phyloP scores from a whole-genome alignment of 148 eudicot genomes.

The Spergularia bocconei region DNA sequence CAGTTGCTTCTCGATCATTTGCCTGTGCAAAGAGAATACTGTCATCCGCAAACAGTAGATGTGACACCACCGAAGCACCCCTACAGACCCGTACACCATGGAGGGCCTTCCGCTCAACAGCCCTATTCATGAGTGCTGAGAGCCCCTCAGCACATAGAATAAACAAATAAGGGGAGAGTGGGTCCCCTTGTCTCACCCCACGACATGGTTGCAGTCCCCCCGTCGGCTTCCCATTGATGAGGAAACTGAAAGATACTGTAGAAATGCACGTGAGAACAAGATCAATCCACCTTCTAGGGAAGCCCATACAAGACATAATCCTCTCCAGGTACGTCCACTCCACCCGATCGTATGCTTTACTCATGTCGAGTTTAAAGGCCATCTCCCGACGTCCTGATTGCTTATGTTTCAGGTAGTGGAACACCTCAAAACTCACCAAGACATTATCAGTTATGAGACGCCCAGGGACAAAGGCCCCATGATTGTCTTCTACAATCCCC shows the following conservation, averaged over 20 bases:
- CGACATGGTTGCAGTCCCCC: background rate
- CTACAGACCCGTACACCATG: background rate
- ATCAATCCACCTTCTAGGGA: too few relatives aligned
- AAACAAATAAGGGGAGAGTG: background rate
- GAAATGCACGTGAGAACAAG: too few relatives aligned
- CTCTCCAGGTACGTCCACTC: background rate
- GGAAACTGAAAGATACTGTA: too few relatives aligned
- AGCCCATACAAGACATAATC: too few relatives aligned
- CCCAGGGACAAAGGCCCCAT: too few relatives aligned
- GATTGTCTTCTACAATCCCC: too few relatives aligned
- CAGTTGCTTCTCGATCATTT: too few relatives aligned
- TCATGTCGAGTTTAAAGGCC: background rate
- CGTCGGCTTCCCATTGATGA: too few relatives aligned
- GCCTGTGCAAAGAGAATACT: too few relatives aligned
- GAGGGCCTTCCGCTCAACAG: background rate
- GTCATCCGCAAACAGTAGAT: too few relatives aligned
- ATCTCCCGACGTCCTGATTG: background rate
- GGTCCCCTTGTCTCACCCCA: background rate
- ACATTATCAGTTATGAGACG: too few relatives aligned
- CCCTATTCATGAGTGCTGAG: background rate
- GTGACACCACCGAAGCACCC: background rate
- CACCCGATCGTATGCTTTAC: background rate
- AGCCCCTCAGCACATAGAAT: background rate
- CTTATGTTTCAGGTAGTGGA: background rate
- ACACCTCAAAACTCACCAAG: too few relatives aligned